A percentile compares a stretch with the other conserved stretches of the same genome.
phyloP scores from a whole-genome alignment of 306 rosid genomes.

The Cucurbita moschata region DNA sequence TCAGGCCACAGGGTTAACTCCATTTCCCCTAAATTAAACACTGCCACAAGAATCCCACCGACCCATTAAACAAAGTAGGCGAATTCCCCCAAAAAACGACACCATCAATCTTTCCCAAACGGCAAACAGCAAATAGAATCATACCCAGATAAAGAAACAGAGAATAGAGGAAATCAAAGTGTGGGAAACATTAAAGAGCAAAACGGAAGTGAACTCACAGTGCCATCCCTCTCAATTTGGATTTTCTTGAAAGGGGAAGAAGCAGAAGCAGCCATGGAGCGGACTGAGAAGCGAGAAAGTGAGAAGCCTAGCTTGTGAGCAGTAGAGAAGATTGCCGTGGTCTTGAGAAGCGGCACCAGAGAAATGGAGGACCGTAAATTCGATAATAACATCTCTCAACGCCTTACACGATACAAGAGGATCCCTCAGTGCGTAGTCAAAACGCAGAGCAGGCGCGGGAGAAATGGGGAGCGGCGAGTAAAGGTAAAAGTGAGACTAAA shows the following conservation, averaged over 20 bases:
- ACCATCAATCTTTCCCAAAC: background rate
- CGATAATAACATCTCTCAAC: constrained; percentile 8
- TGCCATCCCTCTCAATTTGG: constrained; percentile 57
- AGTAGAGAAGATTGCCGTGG: constrained; percentile 13
- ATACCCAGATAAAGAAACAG: constrained; percentile 1
- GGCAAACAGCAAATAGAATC: background rate
- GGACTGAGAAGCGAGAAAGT: constrained; percentile 39
- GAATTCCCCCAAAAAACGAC: background rate
- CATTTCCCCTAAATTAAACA: background rate
- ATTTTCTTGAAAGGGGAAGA: constrained; percentile 65
- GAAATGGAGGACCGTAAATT: constrained; percentile 21
- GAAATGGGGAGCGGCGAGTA: background rate
- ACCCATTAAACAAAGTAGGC: background rate
- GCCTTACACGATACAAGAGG: background rate
- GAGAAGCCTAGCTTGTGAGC: constrained; percentile 16
- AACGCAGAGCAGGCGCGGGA: background rate
- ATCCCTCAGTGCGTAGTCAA: background rate
- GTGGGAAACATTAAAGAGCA: background rate
- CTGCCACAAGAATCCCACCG: background rate
- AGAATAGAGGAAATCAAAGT: background rate
- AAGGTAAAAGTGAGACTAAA: background rate
- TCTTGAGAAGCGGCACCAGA: constrained; percentile 6
- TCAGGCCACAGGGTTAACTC: background rate
- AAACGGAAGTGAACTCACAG: constrained; percentile 29
- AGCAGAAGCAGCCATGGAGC: constrained; percentile 51